These are phyloP conservation scores for Chlamydomonas sp. DNA, from an alignment of 139 green algal genomes.

Conservation along the genomic window DNA sequence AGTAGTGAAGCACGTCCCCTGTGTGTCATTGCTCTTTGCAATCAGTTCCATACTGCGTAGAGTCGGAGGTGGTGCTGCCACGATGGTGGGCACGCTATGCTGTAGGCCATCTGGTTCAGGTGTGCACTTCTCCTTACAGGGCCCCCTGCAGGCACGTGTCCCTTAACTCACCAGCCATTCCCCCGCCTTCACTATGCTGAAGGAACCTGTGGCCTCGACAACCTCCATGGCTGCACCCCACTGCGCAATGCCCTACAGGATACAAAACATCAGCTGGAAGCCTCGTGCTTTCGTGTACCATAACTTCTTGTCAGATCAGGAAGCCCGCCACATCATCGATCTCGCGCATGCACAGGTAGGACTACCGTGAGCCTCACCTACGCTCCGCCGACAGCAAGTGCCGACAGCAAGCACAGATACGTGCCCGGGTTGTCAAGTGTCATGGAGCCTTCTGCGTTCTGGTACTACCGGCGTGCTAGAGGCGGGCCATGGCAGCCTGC, in stretches of 20 bases:
- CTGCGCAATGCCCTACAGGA: slow-evolving; percentile 53
- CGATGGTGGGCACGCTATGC: too few species aligned
- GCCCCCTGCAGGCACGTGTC: too few species aligned
- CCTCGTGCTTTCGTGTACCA: slow-evolving; percentile 84
- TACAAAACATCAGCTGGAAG: slow-evolving; percentile 82
- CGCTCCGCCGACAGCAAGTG: not conserved
- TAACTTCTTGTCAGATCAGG: slow-evolving; percentile 82
- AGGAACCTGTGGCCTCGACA: not conserved
- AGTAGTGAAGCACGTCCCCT: too few species aligned
- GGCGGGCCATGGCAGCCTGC: not conserved
- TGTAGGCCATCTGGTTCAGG: too few species aligned
- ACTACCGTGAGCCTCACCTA: not conserved
- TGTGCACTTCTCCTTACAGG: too few species aligned
- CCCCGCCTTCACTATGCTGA: not conserved
- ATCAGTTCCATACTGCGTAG: too few species aligned
- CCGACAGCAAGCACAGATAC: too few species aligned
- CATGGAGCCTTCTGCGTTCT: too few species aligned
- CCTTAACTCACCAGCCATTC: not conserved
- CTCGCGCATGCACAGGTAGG: slow-evolving; percentile 42
- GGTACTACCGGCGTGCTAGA: too few species aligned
- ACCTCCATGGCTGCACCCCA: not conserved
- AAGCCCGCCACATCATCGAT: slow-evolving; percentile 78
- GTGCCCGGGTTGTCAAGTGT: too few species aligned
- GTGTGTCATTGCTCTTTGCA: too few species aligned
- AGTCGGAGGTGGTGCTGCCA: too few species aligned